phyloP scores from a whole-genome alignment of 1,284 basidiomycete genomes.

The Puccinia triticina region DNA sequence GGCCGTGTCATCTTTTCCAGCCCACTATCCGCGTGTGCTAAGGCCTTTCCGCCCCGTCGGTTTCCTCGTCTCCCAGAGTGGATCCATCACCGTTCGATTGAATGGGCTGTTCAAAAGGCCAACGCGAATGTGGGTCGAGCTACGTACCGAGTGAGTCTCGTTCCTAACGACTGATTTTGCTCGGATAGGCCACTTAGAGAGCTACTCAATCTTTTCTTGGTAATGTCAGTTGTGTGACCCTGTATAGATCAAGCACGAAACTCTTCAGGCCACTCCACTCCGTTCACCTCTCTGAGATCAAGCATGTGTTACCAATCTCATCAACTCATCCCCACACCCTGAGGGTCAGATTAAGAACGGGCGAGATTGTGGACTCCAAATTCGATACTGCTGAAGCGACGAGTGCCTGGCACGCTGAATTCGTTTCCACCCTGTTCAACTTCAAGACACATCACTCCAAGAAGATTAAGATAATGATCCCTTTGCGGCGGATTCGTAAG shows the following conservation, averaged over 20 bases:
- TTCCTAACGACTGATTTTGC: not conserved
- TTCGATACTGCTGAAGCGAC: conserved; percentile 57
- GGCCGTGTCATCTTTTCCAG: not conserved
- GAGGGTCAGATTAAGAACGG: conserved; percentile 53
- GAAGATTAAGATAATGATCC: conserved; percentile 56
- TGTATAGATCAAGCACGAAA: conserved; percentile 56
- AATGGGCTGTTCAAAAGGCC: conserved; percentile 3
- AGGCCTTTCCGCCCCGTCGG: not conserved
- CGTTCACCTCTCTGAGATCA: conserved; percentile 54
- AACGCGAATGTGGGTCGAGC: conserved; percentile 35
- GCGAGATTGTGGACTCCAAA: conserved; percentile 54
- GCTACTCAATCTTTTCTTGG: not conserved
- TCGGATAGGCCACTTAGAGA: not conserved
- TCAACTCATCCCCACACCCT: conserved; percentile 54
- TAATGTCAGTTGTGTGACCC: conserved; percentile 52
- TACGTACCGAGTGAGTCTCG: conserved; percentile 39
- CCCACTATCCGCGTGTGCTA: not conserved
- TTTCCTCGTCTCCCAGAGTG: conserved; percentile 19
- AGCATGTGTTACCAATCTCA: conserved; percentile 55
- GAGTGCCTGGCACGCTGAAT: conserved; percentile 55
- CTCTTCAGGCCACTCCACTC: conserved; percentile 57
- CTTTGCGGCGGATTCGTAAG: conserved; percentile 55
- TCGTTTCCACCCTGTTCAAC: conserved; percentile 54
- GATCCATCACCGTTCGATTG: conserved; percentile 20
- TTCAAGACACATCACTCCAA: conserved; percentile 54